Evolutionary conservation across 129 eudicot species (phyloP), one percentile per base, ranked within the genome.

Genomic region (Flaveria linearis): DNA sequence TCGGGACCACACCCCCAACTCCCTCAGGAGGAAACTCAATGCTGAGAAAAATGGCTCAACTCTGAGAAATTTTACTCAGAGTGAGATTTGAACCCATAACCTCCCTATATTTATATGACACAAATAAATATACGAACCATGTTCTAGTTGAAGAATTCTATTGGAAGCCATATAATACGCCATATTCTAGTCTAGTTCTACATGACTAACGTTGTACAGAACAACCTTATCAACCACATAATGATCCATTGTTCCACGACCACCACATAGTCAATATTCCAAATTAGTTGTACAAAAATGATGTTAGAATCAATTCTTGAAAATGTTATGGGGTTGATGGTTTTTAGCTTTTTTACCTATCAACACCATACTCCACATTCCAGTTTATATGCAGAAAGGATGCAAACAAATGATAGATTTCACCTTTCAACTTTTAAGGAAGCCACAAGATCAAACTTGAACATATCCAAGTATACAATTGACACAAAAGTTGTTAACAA

Each of bases 191-290:
- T 57, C 64, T 57, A 57, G 16, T 15, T 57, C 64, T 22, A 57
- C 41, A 22, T 23, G 30, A 33, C 25, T 18, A 75, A 4, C 28
- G 42, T 3, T 33, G 13, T 5, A 43, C 18, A 46, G 25, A 60
- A 60, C 28, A 45, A 75, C 17, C 30, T 6, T 46, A 17, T 17
- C 73, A 49, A 65, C 18, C 78, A 16, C 39, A 33, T 33, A 64
- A 75, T 14, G 13, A 46, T 28, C 13, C 53, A 25, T 39, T 66
- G 49, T 47, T 13, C 28, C 43, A 74, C n/a, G 7, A 26, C 39
- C 39, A 12, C 26, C 33, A 75, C 71, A 62, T 62, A 57, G 68
- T 25, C 76, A 70, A 70, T 16, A 70, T 78, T 78, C 71, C 61
- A 23, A 28, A 13, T 71, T 47, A 78, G 28, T 23, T 46, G 43